Conservation (phyloP, 176 grass and related monocot species). For the Ensete ventricosum region DNA sequence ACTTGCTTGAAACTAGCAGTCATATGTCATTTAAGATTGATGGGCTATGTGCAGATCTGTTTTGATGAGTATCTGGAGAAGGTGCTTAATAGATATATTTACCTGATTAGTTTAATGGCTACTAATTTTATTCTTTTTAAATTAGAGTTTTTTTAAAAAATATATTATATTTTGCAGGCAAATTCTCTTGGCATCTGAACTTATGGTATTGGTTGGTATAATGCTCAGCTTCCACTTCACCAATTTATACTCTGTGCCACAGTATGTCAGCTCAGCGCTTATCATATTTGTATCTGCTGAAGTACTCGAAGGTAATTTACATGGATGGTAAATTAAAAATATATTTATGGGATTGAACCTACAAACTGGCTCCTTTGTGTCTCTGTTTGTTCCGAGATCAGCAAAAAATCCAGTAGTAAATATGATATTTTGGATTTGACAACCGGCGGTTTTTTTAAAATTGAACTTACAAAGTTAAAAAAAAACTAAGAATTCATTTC, state of each 20-base stretch:
- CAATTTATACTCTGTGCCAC: constrained; percentile 42
- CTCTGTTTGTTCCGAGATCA: too few species aligned
- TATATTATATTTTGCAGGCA: constrained; percentile 46
- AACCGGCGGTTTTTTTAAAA: too few species aligned
- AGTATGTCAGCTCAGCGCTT: constrained; percentile 68
- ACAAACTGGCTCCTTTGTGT: background rate
- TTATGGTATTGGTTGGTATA: constrained; percentile 60
- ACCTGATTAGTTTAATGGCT: too few species aligned
- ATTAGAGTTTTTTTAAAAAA: background rate
- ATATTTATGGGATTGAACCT: background rate
- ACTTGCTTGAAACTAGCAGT: too few species aligned
- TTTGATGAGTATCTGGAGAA: too few species aligned
- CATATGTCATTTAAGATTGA: too few species aligned
- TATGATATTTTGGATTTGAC: too few species aligned
- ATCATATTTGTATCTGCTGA: constrained; percentile 83
- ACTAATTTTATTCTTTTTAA: background rate
- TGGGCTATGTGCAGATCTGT: too few species aligned
- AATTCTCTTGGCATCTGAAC: constrained; percentile 77
- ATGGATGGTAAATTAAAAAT: background rate
- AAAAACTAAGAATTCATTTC: too few species aligned
- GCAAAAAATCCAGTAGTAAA: too few species aligned
- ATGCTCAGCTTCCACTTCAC: constrained; percentile 77
- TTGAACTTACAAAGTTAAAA: too few species aligned
- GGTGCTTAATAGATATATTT: too few species aligned
- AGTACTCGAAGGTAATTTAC: constrained; percentile 79